Base-by-base conservation (phyloP, 2,329 filamentous ascomycete genomes). In the Pseudopithomyces maydicus region DNA sequence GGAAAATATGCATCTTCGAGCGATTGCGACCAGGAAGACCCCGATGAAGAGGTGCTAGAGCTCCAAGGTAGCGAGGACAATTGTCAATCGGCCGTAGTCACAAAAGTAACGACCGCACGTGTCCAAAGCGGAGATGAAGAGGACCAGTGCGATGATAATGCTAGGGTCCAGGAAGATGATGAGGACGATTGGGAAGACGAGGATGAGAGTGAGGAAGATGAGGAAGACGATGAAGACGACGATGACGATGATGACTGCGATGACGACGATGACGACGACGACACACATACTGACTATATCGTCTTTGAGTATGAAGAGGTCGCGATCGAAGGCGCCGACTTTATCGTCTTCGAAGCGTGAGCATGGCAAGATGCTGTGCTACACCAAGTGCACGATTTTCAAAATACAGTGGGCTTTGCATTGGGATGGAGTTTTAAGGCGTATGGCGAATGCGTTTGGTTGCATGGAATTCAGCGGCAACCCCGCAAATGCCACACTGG, bases 1-100 rank as follows among this genome's bases (percentile, higher is more conserved):
- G 69, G 69, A 11, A 69, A 67, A 22, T 69, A 71, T 45, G 62
- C 51, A 6, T 38, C 33, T 32, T 32, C 33, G 6, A 22, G 32
- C 15, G 17, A 23, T 26, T 17, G 11, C 6, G 45, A 54, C 12
- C 36, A 48, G 2, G n/a, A 48, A 22, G 29, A 48, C 12, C 11
- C 6, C 23, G 23, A 42, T 7, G 8, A 47, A n/a, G 32, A 46
- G 23, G 22, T 42, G 14, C 8, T 14, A 3, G 22, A 14, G 32
- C 23, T 22, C 11, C 36, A 33, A 17, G 35, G 15, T 7, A 35
- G 17, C 15, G 8, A 10, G 17, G 46, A 49, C 12, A 33, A n/a
- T 19, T 20, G 4, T 6, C 15, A 26, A 36, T 33, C n/a, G 8
- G 2, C 17, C 15, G 33, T n/a, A 12, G 35, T 10, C 15, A 14